Base-by-base conservation (phyloP, 345 rosid genomes). In the Pistacia atlantica region DNA sequence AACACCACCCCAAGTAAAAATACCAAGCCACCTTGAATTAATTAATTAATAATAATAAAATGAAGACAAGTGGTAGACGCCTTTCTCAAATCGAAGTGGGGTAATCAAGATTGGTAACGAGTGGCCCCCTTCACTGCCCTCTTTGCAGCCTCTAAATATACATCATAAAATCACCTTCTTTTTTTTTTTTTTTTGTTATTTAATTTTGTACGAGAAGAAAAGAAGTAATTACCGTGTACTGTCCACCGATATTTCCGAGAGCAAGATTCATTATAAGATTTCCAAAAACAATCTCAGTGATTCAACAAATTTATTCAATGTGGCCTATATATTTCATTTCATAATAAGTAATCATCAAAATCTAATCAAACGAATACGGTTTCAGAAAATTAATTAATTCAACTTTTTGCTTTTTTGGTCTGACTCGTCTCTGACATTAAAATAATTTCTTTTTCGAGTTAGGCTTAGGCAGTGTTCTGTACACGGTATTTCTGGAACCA, bases 51-150 rank as follows among this genome's bases (percentile, higher is more conserved):
- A 49, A 49, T 25, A 25, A 25, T 25, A 25, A 25, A 25, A 25
- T 38, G 74, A 51, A 54, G 42, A 51, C 78, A 68, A 74, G 25
- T 79, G 28, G 28, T 54, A 68, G 38, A 51, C 59, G 79, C n/a
- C 55, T 1, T 2, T 55, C 7, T 42, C 10, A 0, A 3, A 20
- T 59, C 25, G 20, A n/a, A 9, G 77, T 33, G 69, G 77, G 37
- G 54, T 5, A 8, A 1, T 20, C 35, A 11, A 65, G 81, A 74
- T 74, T 77, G 81, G 71, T 67, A 74, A 75, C 66, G 67, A 75
- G 67, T 38, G 82, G 84, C 72, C 16, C 18, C 38, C 76, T 12
- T 70, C 62, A 8, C 54, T 22, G 62, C 70, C 71, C 10, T 35
- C 20, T 31, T 58, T 11, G 61, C 66, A 59, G 55, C 79, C 77